Evolutionary conservation across 2,329 filamentous ascomycete genomes (phyloP), one percentile per base, ranked within the genome.

Genomic region (Pyricularia pennisetigena): DNA sequence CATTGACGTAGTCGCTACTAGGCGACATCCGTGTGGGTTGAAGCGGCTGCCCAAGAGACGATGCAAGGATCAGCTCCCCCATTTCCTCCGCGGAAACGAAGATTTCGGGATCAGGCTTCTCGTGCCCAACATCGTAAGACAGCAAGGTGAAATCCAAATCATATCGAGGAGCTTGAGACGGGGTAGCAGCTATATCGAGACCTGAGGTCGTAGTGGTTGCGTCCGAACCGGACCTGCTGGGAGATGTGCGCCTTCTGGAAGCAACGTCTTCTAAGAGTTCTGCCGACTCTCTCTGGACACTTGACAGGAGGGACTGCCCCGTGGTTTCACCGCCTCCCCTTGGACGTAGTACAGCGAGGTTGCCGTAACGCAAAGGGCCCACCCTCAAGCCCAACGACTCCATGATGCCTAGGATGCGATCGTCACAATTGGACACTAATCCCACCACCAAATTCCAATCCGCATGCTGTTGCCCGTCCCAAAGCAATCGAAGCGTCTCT

Each of bases 401-500:
- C 4, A 90, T 75, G 26, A 89, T 80, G 29, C 75, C 75, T 0
- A 82, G 81, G 0, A 88, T 83, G n/a, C 87, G 79, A 72, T 85
- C 81, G 71, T 90, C 87, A 0, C 86, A 89, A 73, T 90, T 90
- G 12, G 86, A 86, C 66, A 90, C 81, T 6, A 89, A 78, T 29
- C 86, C 87, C 5, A 87, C 76, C 1, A 86, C 76, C 4, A 82
- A 78, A 14, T 73, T 75, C 16, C 77, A 67, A 16, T 68, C 70
- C 7, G 20, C 2, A 23, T 24, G 3, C 3, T n/a, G 30, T 20
- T 29, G 5, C 2, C 14, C 9, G 20, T 30, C 29, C 24, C 9
- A 32, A 4, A 88, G 70, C 20, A 74, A 74, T 23, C 75, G 69
- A 28, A 89, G 79, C 12, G 84, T 78, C 0, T 78, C 75, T 1